Percentiles rank a stretch among this genome's conserved stretches.
These are phyloP conservation scores for Claviceps purpurea DNA, from an alignment of 2,329 filamentous ascomycete species.

Conservation along the genomic window DNA sequence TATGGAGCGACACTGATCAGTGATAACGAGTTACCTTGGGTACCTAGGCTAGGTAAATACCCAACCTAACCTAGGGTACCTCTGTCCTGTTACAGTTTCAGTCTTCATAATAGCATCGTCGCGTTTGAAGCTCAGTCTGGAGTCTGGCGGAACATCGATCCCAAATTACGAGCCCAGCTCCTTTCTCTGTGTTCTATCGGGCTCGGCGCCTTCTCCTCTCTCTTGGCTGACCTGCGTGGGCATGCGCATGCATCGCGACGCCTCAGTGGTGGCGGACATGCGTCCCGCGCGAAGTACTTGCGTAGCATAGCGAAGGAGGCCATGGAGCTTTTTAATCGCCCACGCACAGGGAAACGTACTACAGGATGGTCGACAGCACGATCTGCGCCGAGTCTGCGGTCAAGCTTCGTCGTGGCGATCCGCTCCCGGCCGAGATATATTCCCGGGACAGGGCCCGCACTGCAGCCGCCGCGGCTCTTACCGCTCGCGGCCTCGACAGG, in stretches of 20 bases:
- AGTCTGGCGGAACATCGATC: not conserved
- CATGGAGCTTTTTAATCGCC: not conserved
- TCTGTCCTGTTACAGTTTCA: too few relatives aligned
- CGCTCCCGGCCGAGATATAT: conserved; percentile 21
- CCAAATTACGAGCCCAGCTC: too few relatives aligned
- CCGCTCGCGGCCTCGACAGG: conserved; percentile 37
- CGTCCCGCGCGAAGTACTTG: not conserved
- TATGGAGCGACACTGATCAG: too few relatives aligned
- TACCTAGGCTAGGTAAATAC: too few relatives aligned
- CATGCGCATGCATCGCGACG: not conserved
- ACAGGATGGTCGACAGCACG: not conserved
- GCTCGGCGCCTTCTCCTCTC: not conserved
- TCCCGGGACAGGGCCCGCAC: conserved; percentile 33
- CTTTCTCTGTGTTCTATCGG: too few relatives aligned
- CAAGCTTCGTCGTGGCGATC: conserved; percentile 1
- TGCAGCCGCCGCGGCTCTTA: conserved; percentile 32
- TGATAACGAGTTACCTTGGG: too few relatives aligned
- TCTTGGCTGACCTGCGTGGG: not conserved
- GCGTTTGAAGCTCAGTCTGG: not conserved
- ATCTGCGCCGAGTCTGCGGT: not conserved
- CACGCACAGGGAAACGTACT: not conserved
- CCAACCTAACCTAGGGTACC: too few relatives aligned
- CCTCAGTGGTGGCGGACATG: too few relatives aligned
- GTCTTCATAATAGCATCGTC: too few relatives aligned
- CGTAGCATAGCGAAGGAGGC: conserved; percentile 1